Conservation (phyloP, 805 yeast species). For the Candida succiphila region DNA sequence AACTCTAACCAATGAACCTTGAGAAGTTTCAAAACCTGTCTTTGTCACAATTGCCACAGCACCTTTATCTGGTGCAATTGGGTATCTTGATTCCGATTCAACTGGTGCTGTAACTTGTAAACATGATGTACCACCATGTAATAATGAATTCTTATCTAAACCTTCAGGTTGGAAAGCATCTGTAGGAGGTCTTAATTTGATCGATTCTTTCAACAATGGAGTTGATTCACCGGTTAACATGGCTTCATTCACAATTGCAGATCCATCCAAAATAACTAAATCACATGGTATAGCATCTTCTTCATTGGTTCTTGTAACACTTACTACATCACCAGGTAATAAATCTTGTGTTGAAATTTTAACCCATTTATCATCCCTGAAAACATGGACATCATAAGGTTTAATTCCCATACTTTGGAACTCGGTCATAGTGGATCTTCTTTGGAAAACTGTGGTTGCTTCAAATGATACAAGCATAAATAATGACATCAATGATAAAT, state of each 20-base stretch:
- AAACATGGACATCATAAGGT: conserved; percentile 72
- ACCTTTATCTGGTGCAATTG: conserved; percentile 84
- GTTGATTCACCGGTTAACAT: conserved; percentile 99
- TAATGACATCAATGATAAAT: conserved; percentile 80
- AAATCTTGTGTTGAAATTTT: conserved; percentile 62
- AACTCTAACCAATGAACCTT: conserved; percentile 93
- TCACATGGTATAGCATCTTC: conserved; percentile 95
- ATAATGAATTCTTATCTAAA: conserved; percentile 75
- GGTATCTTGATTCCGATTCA: conserved; percentile 35
- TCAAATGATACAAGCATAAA: conserved; percentile 92
- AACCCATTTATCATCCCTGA: conserved; percentile 63
- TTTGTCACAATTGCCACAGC: conserved; percentile 83
- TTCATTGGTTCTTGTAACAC: conserved; percentile 79
- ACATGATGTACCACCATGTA: conserved; percentile 95
- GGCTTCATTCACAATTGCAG: conserved; percentile 96
- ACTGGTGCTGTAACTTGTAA: conserved; percentile 78
- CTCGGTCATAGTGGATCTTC: conserved; percentile 89
- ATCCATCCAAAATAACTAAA: conserved; percentile 73
- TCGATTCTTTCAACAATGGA: conserved; percentile 88
- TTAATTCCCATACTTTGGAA: conserved; percentile 96
- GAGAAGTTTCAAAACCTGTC: conserved; percentile 98
- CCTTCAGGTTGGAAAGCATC: conserved; percentile 70
- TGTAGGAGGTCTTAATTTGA: conserved; percentile 66
- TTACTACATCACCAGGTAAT: conserved; percentile 87
- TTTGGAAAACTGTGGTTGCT: conserved; percentile 89